Conservation (phyloP, 2,329 filamentous ascomycete species). For the Colletotrichum sp. region DNA sequence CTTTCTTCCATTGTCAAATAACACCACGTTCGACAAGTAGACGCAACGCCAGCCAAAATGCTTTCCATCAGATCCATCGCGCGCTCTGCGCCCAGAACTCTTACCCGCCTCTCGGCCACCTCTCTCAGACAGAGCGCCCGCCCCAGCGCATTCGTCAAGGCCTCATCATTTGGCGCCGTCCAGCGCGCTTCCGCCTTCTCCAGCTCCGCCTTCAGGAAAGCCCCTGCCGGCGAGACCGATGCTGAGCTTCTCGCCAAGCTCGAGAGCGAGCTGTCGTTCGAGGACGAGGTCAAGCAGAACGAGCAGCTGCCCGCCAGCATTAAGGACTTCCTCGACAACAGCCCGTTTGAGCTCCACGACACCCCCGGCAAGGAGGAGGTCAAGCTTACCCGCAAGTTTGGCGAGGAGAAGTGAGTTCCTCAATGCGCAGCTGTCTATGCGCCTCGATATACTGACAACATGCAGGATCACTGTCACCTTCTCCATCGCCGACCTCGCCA, state of each 20-base stretch:
- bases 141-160: slow-evolving; percentile 53
- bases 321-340: slow-evolving; percentile 87
- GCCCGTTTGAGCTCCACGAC: slow-evolving; percentile 84
- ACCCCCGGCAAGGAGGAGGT: slow-evolving; percentile 87
- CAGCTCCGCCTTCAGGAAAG: slow-evolving; percentile 43
- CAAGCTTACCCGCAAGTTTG: slow-evolving; percentile 79
- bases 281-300: slow-evolving; percentile 78
- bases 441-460: neutral
- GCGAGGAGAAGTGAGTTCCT: slow-evolving; percentile 79
- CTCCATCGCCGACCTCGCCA: slow-evolving; percentile 82
- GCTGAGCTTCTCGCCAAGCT: slow-evolving; percentile 87
- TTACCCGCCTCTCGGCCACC: slow-evolving; percentile 61
- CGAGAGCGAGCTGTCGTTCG: slow-evolving; percentile 81
- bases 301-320: slow-evolving; percentile 78
- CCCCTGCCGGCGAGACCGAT: slow-evolving; percentile 61
- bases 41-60: slow-evolving; percentile 56
- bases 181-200: slow-evolving; percentile 56
- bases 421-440: neutral
- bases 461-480: slow-evolving; percentile 77
- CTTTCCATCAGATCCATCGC: slow-evolving; percentile 70
- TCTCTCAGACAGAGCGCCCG: slow-evolving; percentile 57
- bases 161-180: slow-evolving; percentile 40
- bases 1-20: neutral
- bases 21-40: neutral
- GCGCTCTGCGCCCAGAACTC: slow-evolving; percentile 70